Conservation (phyloP, 257 asterid species). For the Lithospermum erythrorhizon region DNA sequence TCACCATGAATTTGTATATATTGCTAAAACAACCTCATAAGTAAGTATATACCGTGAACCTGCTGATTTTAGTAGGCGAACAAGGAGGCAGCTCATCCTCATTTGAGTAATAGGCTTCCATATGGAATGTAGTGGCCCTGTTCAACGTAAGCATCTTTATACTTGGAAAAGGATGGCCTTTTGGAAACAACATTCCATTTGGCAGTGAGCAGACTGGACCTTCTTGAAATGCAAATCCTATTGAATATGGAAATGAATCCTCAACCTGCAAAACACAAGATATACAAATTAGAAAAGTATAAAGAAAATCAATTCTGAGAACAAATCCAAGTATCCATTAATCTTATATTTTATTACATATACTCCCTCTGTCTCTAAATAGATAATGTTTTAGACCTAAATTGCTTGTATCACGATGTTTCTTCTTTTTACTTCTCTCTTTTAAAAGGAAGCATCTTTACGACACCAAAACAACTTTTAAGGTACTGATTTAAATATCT, state of each 20-base stretch:
- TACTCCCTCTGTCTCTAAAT: too few relatives aligned
- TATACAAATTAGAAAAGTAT: constrained; percentile 5
- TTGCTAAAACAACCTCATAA: not conserved
- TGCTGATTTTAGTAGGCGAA: constrained; percentile 51
- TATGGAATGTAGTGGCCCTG: constrained; percentile 45
- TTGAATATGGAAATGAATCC: constrained; percentile 81
- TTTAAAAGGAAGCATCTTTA: too few relatives aligned
- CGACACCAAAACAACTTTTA: too few relatives aligned
- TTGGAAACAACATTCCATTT: constrained; percentile 48
- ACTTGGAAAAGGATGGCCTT: constrained; percentile 65
- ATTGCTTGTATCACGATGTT: too few relatives aligned
- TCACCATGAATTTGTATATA: too few relatives aligned
- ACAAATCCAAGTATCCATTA: too few relatives aligned
- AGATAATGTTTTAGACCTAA: too few relatives aligned
- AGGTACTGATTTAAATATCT: too few relatives aligned
- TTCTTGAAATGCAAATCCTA: constrained; percentile 62
- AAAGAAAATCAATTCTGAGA: not conserved
- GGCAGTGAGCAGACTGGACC: constrained; percentile 40
- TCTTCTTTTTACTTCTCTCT: too few relatives aligned
- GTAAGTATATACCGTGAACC: constrained; percentile 37
- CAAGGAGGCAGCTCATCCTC: constrained; percentile 72
- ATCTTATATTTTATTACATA: too few relatives aligned
- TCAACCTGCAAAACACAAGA: constrained; percentile 55
- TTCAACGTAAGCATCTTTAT: constrained; percentile 55
- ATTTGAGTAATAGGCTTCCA: constrained; percentile 61